phyloP scores from a whole-genome alignment of 1,139 yeast genomes.

The Entelexis sorbosivorans region DNA sequence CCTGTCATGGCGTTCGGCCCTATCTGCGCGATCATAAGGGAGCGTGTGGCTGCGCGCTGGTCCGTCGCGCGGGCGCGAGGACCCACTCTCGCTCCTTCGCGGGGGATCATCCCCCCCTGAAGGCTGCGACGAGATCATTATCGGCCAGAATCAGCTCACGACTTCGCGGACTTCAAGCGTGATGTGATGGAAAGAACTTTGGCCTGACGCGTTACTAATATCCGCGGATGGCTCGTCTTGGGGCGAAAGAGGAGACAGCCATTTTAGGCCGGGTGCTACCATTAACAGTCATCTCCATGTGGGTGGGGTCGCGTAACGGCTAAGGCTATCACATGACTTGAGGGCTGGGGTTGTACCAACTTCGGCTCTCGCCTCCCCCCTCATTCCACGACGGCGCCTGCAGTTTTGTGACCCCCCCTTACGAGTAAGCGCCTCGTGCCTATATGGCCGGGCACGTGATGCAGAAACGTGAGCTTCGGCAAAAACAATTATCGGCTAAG shows the following conservation, averaged over 20 bases:
- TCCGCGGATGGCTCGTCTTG: slow-evolving; percentile 2
- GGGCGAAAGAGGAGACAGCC: slow-evolving; percentile 5
- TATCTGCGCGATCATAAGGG: slow-evolving; percentile 1
- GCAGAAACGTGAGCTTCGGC: no score
- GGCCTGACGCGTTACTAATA: slow-evolving; percentile 2
- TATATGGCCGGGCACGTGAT: no score
- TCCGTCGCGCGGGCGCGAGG: background rate
- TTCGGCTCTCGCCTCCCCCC: no score
- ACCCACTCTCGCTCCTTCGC: slow-evolving; percentile 1
- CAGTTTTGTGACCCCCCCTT: no score
- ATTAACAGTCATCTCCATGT: background rate
- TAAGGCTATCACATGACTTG: background rate
- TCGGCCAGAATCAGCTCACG: slow-evolving; percentile 1
- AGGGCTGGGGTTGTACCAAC: background rate
- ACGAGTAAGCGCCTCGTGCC: no score
- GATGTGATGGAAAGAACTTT: slow-evolving; percentile 4
- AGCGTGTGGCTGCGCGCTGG: slow-evolving; percentile 5
- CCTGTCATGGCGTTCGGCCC: background rate
- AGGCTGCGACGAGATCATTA: slow-evolving; percentile 17
- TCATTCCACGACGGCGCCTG: no score
- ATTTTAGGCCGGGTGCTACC: background rate
- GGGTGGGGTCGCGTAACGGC: background rate
- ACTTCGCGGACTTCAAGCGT: background rate
- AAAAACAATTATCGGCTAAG: no score
- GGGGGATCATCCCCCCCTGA: slow-evolving; percentile 11